A percentile compares a stretch with the other conserved stretches of the same genome.
Conservation (phyloP, 2,329 filamentous ascomycete genomes). For the Tetracladium maxilliforme region DNA sequence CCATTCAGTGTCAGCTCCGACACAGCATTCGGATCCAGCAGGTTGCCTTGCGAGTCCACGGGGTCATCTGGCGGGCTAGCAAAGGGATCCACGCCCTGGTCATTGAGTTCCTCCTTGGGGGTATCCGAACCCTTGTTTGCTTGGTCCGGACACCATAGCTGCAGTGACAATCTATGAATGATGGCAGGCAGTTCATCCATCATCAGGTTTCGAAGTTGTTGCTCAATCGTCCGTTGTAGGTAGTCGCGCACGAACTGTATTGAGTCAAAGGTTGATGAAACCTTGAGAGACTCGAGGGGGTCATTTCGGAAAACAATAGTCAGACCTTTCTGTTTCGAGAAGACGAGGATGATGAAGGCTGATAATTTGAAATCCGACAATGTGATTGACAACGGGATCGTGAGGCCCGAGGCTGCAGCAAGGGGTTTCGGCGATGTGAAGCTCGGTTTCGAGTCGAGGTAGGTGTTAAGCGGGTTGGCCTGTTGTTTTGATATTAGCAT, state of each 20-base stretch:
- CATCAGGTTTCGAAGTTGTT: constrained; percentile 79
- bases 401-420: constrained; percentile 80
- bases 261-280: constrained; percentile 96
- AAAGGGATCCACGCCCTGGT: constrained; percentile 56
- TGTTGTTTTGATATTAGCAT: constrained; percentile 34
- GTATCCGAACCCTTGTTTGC: constrained; percentile 49
- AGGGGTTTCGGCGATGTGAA: constrained; percentile 90
- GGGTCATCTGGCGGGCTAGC: constrained; percentile 69
- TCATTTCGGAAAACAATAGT: constrained; percentile 97
- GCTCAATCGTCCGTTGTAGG: constrained; percentile 89
- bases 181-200: constrained; percentile 97
- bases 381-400: constrained; percentile 95
- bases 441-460: constrained; percentile 75
- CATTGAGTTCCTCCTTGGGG: constrained; percentile 25
- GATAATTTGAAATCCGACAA: constrained; percentile 90
- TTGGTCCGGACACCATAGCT: constrained; percentile 83
- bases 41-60: constrained; percentile 66
- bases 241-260: constrained; percentile 98
- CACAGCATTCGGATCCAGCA: constrained; percentile 60
- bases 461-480: constrained; percentile 95
- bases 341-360: constrained; percentile 94
- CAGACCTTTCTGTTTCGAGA: constrained; percentile 92
- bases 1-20: constrained; percentile 68
- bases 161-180: constrained; percentile 80
- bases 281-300: constrained; percentile 91